Evolutionary conservation across 805 yeast genomes (phyloP).

Genomic region (Spathaspora passalidarum): DNA sequence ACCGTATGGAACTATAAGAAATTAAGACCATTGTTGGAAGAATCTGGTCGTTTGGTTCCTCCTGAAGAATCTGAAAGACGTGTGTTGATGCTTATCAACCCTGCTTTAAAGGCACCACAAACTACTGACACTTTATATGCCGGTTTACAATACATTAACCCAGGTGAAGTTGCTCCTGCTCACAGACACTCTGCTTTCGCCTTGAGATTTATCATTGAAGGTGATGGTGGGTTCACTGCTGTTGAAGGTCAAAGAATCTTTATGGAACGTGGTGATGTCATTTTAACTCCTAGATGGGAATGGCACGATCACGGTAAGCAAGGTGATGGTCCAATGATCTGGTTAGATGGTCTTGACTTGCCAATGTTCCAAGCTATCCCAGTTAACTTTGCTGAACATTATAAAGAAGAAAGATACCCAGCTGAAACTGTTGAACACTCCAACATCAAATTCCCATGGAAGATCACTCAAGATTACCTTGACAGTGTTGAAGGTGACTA

Average conservation of each 20-base stretch:
- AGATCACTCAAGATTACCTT: constrained; percentile 7
- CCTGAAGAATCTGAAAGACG: constrained; percentile 13
- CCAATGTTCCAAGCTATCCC: constrained; percentile 13
- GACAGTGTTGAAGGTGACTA: constrained; percentile 9
- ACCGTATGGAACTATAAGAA: constrained; percentile 11
- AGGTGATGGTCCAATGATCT: constrained; percentile 10
- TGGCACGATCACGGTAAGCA: constrained; percentile 15
- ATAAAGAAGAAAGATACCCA: constrained; percentile 10
- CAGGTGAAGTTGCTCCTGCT: constrained; percentile 15
- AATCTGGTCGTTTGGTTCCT: constrained; percentile 12
- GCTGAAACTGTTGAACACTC: constrained; percentile 7
- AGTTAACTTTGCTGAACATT: constrained; percentile 12
- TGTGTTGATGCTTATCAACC: constrained; percentile 12
- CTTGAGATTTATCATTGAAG: constrained; percentile 12
- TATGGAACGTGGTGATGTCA: constrained; percentile 13
- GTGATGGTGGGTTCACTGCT: constrained; percentile 12
- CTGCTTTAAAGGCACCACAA: constrained; percentile 12
- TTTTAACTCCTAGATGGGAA: constrained; percentile 11
- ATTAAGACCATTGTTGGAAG: constrained; percentile 10
- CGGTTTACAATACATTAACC: constrained; percentile 12
- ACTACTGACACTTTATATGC: constrained; percentile 14
- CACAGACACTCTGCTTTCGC: constrained; percentile 14
- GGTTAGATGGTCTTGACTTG: constrained; percentile 13
- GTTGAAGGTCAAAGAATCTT: constrained; percentile 11
- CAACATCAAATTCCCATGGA: constrained; percentile 12